Base-by-base conservation (phyloP, 2,329 filamentous ascomycete genomes). In the Fragosphaeria purpurea region DNA sequence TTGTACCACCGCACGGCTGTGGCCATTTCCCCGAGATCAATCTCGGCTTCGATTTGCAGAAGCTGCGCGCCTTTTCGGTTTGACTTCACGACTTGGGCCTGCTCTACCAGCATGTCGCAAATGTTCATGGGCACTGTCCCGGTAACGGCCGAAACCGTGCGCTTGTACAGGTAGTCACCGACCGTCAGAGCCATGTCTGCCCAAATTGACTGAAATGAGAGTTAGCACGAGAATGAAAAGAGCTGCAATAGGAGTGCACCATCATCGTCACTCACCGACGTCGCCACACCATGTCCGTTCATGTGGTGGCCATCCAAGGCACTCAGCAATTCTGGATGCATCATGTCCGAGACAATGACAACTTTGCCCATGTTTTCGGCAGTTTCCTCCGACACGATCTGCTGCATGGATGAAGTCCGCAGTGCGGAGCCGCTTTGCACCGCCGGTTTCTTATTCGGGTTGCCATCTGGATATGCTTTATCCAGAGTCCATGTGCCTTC, bases 401-500 rank as follows among this genome's bases (percentile, higher is more conserved):
- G 75, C 60, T 86, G 83, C 50, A 85, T 82, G 32, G 79, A 79
- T 7, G 80, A 80, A 7, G 82, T 84, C 10, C 76, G 77, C 43
- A 85, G 68, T 68, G 76, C 80, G 47, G 66, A 75, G 65, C 80
- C 68, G 44, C 70, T 63, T 35, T 70, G 65, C 44, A 70, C 66
- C 10, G 60, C 56, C 12, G 56, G 22, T 22, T 40, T 44, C 55
- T 53, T 6, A 52, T 50, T 62, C 51, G 51, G 41, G 54, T 65
- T 10, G 71, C 61, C 7, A 65, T 57, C 22, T 67, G 60, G 2
- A 50, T 41, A 48, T 48, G 50, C 46, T 43, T 89, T 89, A 53
- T 75, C 80, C 39, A 88, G 70, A 30, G 75, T 78, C 80, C 83
- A 89, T 64, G 88, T 82, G 54, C 86, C 83, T 55, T 74, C 65